Conservation (phyloP, 1,284 basidiomycete genomes). For the Puccinia coronata region DNA sequence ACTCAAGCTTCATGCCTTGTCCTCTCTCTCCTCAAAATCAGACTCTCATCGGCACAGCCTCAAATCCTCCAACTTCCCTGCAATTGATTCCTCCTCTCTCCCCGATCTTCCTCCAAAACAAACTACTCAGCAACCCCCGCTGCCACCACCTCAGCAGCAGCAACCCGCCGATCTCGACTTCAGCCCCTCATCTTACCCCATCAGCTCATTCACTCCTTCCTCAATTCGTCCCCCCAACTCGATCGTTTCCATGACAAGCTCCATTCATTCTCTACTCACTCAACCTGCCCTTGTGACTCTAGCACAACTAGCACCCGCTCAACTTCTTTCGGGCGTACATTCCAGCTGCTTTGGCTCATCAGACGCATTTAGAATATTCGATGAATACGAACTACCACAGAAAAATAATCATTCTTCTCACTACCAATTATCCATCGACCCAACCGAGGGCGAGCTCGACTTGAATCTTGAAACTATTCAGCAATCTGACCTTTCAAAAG, state of each 20-base stretch:
- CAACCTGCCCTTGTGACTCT: slow-evolving; percentile 39
- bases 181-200: not conserved
- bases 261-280: slow-evolving; percentile 40
- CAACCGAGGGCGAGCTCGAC: not conserved
- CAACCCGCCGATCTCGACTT: not conserved
- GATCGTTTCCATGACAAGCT: slow-evolving; percentile 33
- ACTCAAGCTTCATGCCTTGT: not conserved
- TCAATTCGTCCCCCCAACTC: slow-evolving; percentile 2
- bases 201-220: slow-evolving; percentile 4
- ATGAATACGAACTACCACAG: slow-evolving; percentile 10
- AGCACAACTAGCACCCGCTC: slow-evolving; percentile 32
- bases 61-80: not conserved
- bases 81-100: not conserved
- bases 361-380: slow-evolving; percentile 30
- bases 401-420: not conserved
- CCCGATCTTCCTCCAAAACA: not conserved
- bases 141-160: too few species aligned
- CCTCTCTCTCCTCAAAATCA: not conserved
- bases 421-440: not conserved
- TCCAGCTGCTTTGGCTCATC: slow-evolving; percentile 25
- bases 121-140: not conserved
- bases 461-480: not conserved
- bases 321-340: slow-evolving; percentile 34
- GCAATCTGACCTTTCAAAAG: not conserved
- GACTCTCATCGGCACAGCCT: not conserved